phyloP scores from a whole-genome alignment of 345 rosid species.

The Moricandia moricandioides region DNA sequence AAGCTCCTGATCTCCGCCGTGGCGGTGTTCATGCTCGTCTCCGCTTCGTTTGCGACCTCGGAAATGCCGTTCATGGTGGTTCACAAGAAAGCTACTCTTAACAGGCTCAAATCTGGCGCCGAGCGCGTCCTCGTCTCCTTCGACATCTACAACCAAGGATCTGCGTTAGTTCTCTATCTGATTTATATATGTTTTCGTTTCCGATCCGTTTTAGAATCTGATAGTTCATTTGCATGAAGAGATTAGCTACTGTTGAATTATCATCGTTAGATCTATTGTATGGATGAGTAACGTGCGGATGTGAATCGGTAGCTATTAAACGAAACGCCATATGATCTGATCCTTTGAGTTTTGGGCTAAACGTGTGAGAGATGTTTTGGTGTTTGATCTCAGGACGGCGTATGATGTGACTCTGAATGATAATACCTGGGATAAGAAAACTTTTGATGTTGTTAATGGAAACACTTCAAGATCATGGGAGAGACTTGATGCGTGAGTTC shows the following conservation, averaged over 20 bases:
- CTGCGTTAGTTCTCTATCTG: constrained; percentile 51
- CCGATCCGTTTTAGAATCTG: constrained; percentile 13
- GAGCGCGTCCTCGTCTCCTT: constrained; percentile 82
- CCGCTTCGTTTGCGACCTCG: constrained; percentile 51
- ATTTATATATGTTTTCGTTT: constrained; percentile 1
- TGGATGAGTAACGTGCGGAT: not conserved
- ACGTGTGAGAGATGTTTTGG: not conserved
- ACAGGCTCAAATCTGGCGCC: constrained; percentile 76
- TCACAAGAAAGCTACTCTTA: constrained; percentile 84
- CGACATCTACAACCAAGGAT: constrained; percentile 93
- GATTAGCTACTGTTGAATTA: not conserved
- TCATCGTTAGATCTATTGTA: constrained; percentile 17
- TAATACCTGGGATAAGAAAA: constrained; percentile 62
- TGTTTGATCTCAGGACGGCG: constrained; percentile 54
- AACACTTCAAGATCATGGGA: constrained; percentile 88
- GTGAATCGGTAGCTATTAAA: not conserved
- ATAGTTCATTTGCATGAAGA: constrained; percentile 2
- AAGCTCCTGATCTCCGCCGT: constrained; percentile 44
- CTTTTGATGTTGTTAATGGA: constrained; percentile 61
- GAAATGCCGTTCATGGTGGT: constrained; percentile 91
- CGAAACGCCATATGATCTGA: constrained; percentile 7
- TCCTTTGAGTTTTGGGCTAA: not conserved
- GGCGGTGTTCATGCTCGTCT: constrained; percentile 45
- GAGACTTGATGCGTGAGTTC: constrained; percentile 89
- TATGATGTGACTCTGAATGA: constrained; percentile 77